phyloP scores from a whole-genome alignment of 1,284 basidiomycete genomes.

The Chondrostereum purpureum region DNA sequence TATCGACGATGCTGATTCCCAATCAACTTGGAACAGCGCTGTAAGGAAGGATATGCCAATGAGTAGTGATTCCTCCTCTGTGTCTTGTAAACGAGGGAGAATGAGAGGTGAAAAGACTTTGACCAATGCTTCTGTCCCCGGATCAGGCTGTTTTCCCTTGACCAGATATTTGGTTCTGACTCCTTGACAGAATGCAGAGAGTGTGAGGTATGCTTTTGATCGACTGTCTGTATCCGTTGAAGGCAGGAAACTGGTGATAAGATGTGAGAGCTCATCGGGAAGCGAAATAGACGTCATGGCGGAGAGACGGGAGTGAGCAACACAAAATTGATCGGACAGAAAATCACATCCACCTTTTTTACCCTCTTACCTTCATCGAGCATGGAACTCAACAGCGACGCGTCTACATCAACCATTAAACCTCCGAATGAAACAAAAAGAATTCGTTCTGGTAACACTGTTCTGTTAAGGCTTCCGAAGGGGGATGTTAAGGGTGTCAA shows the following conservation, averaged over 20 bases:
- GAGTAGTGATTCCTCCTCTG: conserved; percentile 43
- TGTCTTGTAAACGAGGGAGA: conserved; percentile 43
- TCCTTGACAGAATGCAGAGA: conserved; percentile 60
- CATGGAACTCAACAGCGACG: conserved; percentile 1
- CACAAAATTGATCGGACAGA: background rate
- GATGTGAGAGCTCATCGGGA: conserved; percentile 48
- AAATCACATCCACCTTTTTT: background rate
- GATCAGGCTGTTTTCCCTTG: conserved; percentile 32
- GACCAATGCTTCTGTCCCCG: conserved; percentile 40
- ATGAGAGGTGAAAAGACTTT: conserved; percentile 43
- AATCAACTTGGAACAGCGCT: conserved; percentile 74
- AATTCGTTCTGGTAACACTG: conserved; percentile 56
- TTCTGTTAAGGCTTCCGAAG: conserved; percentile 64
- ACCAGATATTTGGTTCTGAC: conserved; percentile 33
- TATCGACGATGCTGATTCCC: conserved; percentile 52
- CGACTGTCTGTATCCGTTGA: conserved; percentile 35
- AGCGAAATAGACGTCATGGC: conserved; percentile 22
- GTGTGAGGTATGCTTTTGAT: conserved; percentile 60
- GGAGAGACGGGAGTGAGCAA: too few relatives aligned
- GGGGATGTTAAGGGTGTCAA: conserved; percentile 64
- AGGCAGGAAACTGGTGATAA: conserved; percentile 52
- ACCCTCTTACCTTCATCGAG: background rate
- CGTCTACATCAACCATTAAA: background rate
- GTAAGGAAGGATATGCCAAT: conserved; percentile 56
- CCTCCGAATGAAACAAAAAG: background rate